Base-by-base conservation (phyloP, 768 basidiomycete genomes). In the Russula sp. region DNA sequence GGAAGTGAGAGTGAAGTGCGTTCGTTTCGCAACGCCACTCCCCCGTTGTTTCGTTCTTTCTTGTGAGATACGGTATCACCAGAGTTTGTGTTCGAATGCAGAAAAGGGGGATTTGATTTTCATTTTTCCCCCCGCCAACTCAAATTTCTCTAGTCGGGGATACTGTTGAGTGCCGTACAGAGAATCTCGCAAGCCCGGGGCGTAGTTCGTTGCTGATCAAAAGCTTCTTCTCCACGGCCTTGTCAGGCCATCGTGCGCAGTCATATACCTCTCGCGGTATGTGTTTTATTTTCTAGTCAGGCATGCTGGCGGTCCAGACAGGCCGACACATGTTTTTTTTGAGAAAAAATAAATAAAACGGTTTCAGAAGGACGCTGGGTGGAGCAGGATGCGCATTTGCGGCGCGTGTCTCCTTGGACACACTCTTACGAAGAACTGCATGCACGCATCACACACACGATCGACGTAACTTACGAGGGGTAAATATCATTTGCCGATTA, bases 21-120 rank as follows among this genome's bases (percentile, higher is more conserved):
- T 54, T 53, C 60, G 52, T 61, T 53, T 61, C 51, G 52, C 50
- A 14, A 54, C 60, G 60, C 60, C 60, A 61, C 60, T 54, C 50
- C 42, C 36, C 28, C 34, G 28, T 51, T 51, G 46, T 48, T 48
- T 48, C 46, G 46, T 48, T 48, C n/a, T 44, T 44, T 40, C 16
- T 18, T 40, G 38, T 6, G 6, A 40, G 16, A 40, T 16, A 36
- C 13, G 0, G 13, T 36, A 18, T 20, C 18, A 46, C 22, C 22
- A 24, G n/a, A 48, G 10, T 48, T 22, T n/a, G 46, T 22, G 46
- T 48, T 48, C 22, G 11, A 22, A 48, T 48, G n/a, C 22, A 22
- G 22, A 48, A n/a, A n/a, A n/a, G 10, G 42, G 20, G 42, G 42
- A 3, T 48, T 48, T 48, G 10, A 22, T 22, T 48, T 48, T 48